A percentile compares a stretch with the other conserved stretches of the same genome.
phyloP scores from a whole-genome alignment of 192 early-diverging fungal genomes.

The Coemansia sp. region DNA sequence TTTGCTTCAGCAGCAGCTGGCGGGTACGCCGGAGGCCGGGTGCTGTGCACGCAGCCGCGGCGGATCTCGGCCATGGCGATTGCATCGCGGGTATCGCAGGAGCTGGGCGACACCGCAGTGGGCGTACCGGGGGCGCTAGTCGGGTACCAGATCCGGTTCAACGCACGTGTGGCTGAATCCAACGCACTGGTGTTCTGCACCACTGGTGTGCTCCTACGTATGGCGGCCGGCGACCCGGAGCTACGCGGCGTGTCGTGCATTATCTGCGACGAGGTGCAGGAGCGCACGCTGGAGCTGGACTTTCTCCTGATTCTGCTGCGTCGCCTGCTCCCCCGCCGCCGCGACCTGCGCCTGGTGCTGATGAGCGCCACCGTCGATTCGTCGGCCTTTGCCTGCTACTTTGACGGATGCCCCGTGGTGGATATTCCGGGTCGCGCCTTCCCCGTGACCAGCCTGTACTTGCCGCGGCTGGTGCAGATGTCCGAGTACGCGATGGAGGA shows the following conservation, averaged over 20 bases:
- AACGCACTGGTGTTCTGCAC: constrained; percentile 98
- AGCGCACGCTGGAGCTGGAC: constrained; percentile 95
- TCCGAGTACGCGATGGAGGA: constrained; percentile 12
- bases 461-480: constrained; percentile 27
- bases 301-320: constrained; percentile 99
- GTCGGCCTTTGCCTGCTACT: too few species aligned
- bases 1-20: too few species aligned
- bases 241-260: constrained; percentile 91
- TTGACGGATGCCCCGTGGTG: constrained; percentile 92
- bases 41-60: constrained; percentile 98
- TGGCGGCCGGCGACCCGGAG: constrained; percentile 94
- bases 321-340: constrained; percentile 76
- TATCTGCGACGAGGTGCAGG: constrained; percentile 98
- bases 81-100: constrained; percentile 97
- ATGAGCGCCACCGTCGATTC: constrained; percentile 99
- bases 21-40: too few species aligned
- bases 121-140: constrained; percentile 98
- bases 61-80: constrained; percentile 99
- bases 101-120: constrained; percentile 90
- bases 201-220: constrained; percentile 98
- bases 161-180: constrained; percentile 84
- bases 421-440: constrained; percentile 96
- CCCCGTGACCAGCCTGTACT: constrained; percentile 98
- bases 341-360: constrained; percentile 91
- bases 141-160: constrained; percentile 98